Percentiles rank a stretch among this genome's conserved stretches.
phyloP scores from a whole-genome alignment of 305 asterid species.

The Fraxinus paxiana region DNA sequence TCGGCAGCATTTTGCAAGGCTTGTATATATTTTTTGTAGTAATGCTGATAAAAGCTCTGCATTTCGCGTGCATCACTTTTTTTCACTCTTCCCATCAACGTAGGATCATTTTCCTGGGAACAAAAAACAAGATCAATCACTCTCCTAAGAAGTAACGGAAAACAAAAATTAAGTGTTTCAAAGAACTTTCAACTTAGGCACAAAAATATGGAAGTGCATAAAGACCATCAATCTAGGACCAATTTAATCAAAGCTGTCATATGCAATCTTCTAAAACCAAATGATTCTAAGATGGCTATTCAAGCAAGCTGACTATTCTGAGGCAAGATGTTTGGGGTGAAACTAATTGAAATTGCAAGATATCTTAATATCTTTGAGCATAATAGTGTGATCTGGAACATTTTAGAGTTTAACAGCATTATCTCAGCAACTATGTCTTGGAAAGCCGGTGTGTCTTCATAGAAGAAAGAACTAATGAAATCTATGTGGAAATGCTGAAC shows the following conservation, averaged over 20 bases:
- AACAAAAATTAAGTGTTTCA: neutral
- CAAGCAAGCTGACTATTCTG: neutral
- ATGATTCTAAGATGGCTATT: neutral
- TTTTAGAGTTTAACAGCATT: neutral
- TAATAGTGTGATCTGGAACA: neutral
- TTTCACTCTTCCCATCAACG: constrained; percentile 93
- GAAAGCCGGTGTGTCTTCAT: neutral
- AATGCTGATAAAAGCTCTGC: constrained; percentile 99
- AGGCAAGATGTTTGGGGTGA: neutral
- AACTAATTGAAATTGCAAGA: neutral
- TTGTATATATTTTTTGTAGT: constrained; percentile 91
- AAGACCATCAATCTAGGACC: neutral
- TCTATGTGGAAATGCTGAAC: neutral
- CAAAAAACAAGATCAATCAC: constrained; percentile 14
- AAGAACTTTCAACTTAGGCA: neutral
- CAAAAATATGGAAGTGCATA: neutral
- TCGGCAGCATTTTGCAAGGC: constrained; percentile 99
- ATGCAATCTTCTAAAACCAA: neutral
- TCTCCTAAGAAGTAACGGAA: neutral
- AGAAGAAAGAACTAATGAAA: neutral
- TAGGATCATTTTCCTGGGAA: constrained; percentile 93
- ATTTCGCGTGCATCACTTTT: constrained; percentile 98
- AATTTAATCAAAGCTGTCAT: neutral
- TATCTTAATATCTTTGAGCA: neutral
- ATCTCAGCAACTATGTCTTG: neutral